phyloP scores from a whole-genome alignment of 225 moss, liverwort and hornwort genomes.

The Sphagnum contortum region DNA sequence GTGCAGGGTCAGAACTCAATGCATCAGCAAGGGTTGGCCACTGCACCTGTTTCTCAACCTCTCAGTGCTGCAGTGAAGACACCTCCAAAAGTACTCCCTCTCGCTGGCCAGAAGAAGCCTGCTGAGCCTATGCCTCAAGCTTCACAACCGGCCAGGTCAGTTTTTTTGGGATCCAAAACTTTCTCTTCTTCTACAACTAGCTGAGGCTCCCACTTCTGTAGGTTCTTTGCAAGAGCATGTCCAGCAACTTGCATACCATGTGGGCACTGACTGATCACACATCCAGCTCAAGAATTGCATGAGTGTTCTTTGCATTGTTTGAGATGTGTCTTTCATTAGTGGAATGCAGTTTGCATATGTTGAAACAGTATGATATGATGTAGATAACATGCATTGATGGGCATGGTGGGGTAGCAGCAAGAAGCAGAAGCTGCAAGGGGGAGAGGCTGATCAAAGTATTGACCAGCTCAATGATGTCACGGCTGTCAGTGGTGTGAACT shows the following conservation, averaged over 20 bases:
- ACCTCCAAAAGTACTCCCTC: conserved; percentile 56
- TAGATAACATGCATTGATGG: too few species aligned
- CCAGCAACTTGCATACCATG: too few species aligned
- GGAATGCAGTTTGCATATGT: too few species aligned
- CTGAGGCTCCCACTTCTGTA: too few species aligned
- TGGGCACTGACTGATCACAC: too few species aligned
- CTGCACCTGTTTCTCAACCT: conserved; percentile 10
- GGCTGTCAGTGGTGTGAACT: conserved; percentile 96
- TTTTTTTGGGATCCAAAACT: too few species aligned
- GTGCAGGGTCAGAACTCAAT: conserved; percentile 11
- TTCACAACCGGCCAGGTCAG: conserved; percentile 72
- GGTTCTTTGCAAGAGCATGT: too few species aligned
- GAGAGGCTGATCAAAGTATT: conserved; percentile 93
- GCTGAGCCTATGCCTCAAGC: conserved; percentile 44
- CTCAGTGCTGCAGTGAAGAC: conserved; percentile 38
- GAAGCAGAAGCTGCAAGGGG: conserved; percentile 81
- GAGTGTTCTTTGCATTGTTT: too few species aligned
- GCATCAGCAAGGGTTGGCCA: conserved; percentile 16
- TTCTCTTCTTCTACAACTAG: too few species aligned
- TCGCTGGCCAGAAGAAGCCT: conserved; percentile 77
- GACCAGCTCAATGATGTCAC: conserved; percentile 97
- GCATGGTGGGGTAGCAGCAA: conserved; percentile 51
- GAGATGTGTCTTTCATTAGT: too few species aligned
- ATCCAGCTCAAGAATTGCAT: too few species aligned
- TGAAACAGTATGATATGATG: too few species aligned